Base-by-base conservation (phyloP, 805 yeast species). In the Wickerhamomyces hampshirensis region DNA sequence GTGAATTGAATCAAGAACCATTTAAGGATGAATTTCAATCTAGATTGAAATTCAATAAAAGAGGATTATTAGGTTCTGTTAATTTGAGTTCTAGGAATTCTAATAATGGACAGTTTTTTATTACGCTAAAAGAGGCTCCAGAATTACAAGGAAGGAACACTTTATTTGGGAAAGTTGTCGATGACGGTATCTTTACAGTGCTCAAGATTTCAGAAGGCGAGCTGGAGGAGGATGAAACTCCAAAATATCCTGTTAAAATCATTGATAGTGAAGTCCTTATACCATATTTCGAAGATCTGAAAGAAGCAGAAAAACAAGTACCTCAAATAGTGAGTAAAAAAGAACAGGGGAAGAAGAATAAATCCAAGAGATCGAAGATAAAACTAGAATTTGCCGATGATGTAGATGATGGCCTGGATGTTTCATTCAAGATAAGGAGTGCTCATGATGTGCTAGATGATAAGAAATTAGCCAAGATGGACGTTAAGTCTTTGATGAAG, bases 81-180 rank as follows among this genome's bases (percentile, higher is more conserved):
- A 63, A 60, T 33, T 43, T 53, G 16, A 60, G 51, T n/a, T 46
- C 38, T 5, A 55, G 54, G 36, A 55, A 46, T 41, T 47, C 62
- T 18, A 53, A 50, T 26, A 63, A 58, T 29, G 64, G 68, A 8
- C 64, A 60, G 48, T 68, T 75, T 46, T 66, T 77, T 48, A 66
- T 77, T 14, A 74, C 84, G 1, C 50, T 70, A 33, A 63, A 57
- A 6, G 71, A 71, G 11, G 44, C 69, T 10, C 71, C 73, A 6
- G 68, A 67, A 27, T 59, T 69, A 36, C 63, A 67, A 43, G 58
- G 65, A 19, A 62, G 58, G 34, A 55, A 62, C 43, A 66, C 77
- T 11, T 47, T 77, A 16, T 65, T 81, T 45, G 91, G 89, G 3
- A 70, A 73, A 40, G 61, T 80, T 11, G 68, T 69, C 3, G 84